phyloP scores from a whole-genome alignment of 148 eudicot species.

The Hydrangea macrophylla region DNA sequence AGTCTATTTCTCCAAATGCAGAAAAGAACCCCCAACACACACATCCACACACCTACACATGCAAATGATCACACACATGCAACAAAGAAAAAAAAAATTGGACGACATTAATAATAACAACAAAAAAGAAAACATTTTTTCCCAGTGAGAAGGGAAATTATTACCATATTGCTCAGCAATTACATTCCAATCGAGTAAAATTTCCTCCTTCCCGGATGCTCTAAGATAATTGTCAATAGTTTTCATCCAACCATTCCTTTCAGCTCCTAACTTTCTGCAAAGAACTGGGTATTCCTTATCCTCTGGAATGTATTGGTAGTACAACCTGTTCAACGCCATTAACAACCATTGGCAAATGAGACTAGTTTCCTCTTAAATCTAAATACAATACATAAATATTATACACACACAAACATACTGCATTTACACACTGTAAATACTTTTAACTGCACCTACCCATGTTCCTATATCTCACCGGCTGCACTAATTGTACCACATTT shows the following conservation, averaged over 20 bases:
- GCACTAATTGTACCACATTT: background rate
- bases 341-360: conserved; percentile 1
- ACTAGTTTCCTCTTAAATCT: background rate
- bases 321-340: conserved; percentile 52
- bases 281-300: conserved; percentile 88
- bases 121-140: background rate
- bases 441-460: background rate
- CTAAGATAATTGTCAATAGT: conserved; percentile 35
- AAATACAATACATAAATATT: background rate
- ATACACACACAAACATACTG: background rate
- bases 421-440: background rate
- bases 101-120: background rate
- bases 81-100: too few relatives aligned
- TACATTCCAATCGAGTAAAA: conserved; percentile 94
- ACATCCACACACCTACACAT: too few relatives aligned
- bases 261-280: conserved; percentile 58
- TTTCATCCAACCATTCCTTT: conserved; percentile 37
- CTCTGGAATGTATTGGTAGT: conserved; percentile 87
- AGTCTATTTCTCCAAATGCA: background rate
- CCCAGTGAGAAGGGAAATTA: conserved; percentile 12
- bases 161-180: conserved; percentile 74
- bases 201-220: conserved; percentile 43
- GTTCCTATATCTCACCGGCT: background rate
- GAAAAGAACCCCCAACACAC: background rate
- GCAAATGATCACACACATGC: too few relatives aligned